Conservation (phyloP, 164 flowering plant genomes). For the Pachysandra terminalis region DNA sequence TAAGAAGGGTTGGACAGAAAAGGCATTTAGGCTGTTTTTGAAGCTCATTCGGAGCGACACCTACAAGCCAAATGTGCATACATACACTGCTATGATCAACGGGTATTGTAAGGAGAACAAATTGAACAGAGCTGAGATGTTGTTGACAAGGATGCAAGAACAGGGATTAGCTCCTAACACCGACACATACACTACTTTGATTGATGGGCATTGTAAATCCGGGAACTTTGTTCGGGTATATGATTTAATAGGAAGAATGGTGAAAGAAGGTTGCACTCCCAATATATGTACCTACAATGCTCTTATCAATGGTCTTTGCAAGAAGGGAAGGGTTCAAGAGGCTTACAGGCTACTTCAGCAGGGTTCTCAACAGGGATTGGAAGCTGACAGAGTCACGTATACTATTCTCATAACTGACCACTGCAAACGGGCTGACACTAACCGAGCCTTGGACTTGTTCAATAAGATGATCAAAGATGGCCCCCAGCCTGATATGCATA, state of each 20-base stretch:
- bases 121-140: conserved; percentile 80
- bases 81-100: conserved; percentile 83
- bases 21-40: conserved; percentile 83
- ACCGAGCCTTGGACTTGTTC: conserved; percentile 48
- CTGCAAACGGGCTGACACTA: conserved; percentile 42
- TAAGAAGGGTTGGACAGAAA: conserved; percentile 95
- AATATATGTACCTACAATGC: conserved; percentile 76
- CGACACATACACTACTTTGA: conserved; percentile 74
- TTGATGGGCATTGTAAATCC: conserved; percentile 72
- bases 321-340: conserved; percentile 58
- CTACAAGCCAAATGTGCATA: conserved; percentile 86
- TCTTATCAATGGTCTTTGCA: conserved; percentile 57
- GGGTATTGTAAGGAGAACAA: conserved; percentile 92
- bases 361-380: conserved; percentile 37
- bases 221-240: conserved; percentile 67
- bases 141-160: conserved; percentile 71
- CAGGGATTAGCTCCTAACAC: conserved; percentile 72
- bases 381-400: conserved; percentile 66
- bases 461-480: conserved; percentile 57
- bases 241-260: conserved; percentile 66
- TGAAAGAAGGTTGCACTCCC: conserved; percentile 47
- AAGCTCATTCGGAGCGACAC: conserved; percentile 76
- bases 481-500: conserved; percentile 61
- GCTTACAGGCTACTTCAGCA: conserved; percentile 49
- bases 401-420: conserved; percentile 68